Base-by-base conservation (phyloP, 2,329 filamentous ascomycete genomes). In the Monilinia fructigena region DNA sequence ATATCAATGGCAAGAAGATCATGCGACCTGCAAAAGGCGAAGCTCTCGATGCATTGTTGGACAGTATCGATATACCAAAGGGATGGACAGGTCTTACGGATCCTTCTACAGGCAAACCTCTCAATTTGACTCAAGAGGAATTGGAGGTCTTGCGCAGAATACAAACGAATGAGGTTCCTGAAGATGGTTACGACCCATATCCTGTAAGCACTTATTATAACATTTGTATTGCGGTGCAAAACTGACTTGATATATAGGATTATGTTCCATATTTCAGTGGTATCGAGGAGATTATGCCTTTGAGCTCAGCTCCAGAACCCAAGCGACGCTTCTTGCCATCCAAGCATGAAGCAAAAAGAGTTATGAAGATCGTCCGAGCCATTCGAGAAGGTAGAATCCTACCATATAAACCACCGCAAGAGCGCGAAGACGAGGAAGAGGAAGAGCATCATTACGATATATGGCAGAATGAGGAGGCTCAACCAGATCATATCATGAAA, bases 1-100 rank as follows among this genome's bases (percentile, higher is more conserved):
- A 97, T 74, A 98, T 99, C 81, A 96, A 99, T 78, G 95, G 95
- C 78, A 97, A 96, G 85, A 96, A 91, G 79, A 97, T 99, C 70
- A 91, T 97, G 88, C 90, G 95, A 63, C 95, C 95, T 8, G 95
- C 96, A 4, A 94, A 93, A 72, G 94, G 94, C 63, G 90, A 97
- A 77, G 95, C 95, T 47, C 81, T 99, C 42, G 95, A 99, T 81
- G 92, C 93, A 16, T 83, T 99, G 54, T 83, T 99, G 12, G 94
- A 99, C 74, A 97, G 91, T 79, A 99, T 99, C 74, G 95, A 99
- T 75, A 83, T 99, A 47, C 95, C 95, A 18, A 93, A 97, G 82
- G 95, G 94, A 70, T 99, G 93, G 93, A 99, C 95, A 64, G 95
- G 94, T 66, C 82, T 98, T 70, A 97, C 93, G 11, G 95, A 99